phyloP scores from a whole-genome alignment of 2,329 filamentous ascomycete species.

The Penicillium sp. region DNA sequence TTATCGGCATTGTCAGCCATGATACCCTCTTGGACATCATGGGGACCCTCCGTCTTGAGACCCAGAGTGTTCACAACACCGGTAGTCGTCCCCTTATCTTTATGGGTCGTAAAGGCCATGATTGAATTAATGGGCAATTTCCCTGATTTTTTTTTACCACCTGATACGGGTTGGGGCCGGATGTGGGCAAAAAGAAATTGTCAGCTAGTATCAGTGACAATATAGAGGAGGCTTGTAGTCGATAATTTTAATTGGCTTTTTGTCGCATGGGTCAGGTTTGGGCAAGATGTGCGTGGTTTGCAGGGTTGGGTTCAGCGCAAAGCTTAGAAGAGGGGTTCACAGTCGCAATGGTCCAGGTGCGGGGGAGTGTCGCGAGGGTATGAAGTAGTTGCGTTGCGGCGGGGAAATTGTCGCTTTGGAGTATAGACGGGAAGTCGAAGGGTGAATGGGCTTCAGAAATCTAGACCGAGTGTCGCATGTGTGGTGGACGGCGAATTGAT shows the following conservation, averaged over 20 bases:
- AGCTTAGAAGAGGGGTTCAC: not conserved
- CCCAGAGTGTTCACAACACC: slow-evolving; percentile 19
- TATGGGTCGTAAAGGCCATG: slow-evolving; percentile 19
- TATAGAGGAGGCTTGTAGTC: not conserved
- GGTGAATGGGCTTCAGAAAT: not conserved
- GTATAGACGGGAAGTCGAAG: not conserved
- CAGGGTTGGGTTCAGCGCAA: not conserved
- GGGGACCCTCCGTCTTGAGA: slow-evolving; percentile 18
- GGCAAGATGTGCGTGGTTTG: not conserved
- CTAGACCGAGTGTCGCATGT: not conserved
- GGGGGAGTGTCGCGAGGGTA: not conserved
- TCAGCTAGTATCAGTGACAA: not conserved
- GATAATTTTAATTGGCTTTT: not conserved
- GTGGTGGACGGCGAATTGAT: not conserved
- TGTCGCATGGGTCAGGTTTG: slow-evolving; percentile 1
- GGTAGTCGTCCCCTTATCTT: slow-evolving; percentile 18
- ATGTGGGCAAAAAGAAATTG: not conserved
- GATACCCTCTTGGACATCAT: slow-evolving; percentile 29
- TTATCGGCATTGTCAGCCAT: slow-evolving; percentile 34
- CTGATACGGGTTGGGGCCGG: not conserved
- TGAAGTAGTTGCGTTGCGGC: not conserved
- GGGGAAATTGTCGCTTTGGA: slow-evolving; percentile 3
- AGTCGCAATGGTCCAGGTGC: not conserved
- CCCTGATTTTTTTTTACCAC: not conserved
- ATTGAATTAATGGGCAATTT: not conserved